Conservation (phyloP, 2,329 filamentous ascomycete genomes). For the Apiospora sp. region DNA sequence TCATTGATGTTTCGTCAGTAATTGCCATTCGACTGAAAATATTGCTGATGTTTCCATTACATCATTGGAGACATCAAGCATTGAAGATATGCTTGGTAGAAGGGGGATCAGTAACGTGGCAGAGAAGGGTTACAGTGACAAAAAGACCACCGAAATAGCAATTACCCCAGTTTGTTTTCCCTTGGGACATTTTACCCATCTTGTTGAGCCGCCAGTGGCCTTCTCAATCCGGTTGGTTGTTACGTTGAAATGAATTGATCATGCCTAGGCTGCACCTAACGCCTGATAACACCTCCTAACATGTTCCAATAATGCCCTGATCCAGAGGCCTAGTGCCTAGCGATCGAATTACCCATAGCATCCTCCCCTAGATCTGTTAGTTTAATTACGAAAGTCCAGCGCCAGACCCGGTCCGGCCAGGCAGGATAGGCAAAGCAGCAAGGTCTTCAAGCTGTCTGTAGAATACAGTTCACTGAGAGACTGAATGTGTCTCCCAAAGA, state of each 20-base stretch:
- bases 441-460: too few relatives aligned
- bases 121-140: neutral
- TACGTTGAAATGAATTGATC: neutral
- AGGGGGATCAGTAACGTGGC: neutral
- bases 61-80: neutral
- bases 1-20: neutral
- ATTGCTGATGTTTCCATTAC: neutral
- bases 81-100: neutral
- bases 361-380: neutral
- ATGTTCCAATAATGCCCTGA: neutral
- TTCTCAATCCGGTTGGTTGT: neutral
- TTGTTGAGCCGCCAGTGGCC: constrained; percentile 7
- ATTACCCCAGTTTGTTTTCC: constrained; percentile 9
- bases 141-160: constrained; percentile 2
- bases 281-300: neutral
- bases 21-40: neutral
- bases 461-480: too few relatives aligned
- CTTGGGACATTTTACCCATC: neutral
- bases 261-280: constrained; percentile 15
- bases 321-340: neutral
- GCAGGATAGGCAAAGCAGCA: too few relatives aligned
- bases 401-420: neutral
- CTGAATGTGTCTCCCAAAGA: neutral
- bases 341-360: neutral
- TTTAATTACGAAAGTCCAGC: constrained; percentile 13